Evolutionary conservation across 495 filamentous ascomycete genomes (phyloP).

Genomic region (Xeromyces bisporus): DNA sequence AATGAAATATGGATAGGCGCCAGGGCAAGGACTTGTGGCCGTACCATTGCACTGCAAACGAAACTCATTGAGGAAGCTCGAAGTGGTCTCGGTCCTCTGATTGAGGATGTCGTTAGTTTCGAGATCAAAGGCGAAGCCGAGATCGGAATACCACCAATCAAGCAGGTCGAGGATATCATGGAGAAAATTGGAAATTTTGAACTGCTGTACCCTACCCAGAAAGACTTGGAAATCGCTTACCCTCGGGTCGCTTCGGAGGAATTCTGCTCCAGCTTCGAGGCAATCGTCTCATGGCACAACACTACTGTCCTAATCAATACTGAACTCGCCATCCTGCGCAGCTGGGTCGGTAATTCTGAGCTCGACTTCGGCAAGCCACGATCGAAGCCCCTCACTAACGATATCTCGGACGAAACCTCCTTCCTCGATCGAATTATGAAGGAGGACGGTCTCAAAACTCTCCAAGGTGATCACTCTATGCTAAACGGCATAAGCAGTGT

Average conservation of each 20-base stretch:
- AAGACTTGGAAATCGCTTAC: constrained; percentile 52
- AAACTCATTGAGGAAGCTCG: constrained; percentile 71
- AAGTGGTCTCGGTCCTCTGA: constrained; percentile 43
- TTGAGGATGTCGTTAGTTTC: constrained; percentile 82
- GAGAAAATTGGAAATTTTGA: constrained; percentile 77
- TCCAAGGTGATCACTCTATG: constrained; percentile 72
- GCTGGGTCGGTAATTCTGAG: constrained; percentile 92
- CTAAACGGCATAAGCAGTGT: constrained; percentile 66
- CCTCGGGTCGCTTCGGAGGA: constrained; percentile 53
- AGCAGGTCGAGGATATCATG: constrained; percentile 81
- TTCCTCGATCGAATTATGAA: constrained; percentile 97
- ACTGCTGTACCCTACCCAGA: constrained; percentile 61
- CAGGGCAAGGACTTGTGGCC: constrained; percentile 61
- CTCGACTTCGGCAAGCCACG: constrained; percentile 66
- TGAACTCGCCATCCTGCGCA: constrained; percentile 73
- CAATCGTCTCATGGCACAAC: constrained; percentile 90
- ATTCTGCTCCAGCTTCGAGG: constrained; percentile 65
- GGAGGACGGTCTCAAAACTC: constrained; percentile 81
- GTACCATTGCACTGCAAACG: constrained; percentile 65
- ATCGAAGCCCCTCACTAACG: constrained; percentile 29
- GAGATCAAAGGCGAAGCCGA: constrained; percentile 87
- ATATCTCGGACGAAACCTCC: constrained; percentile 70
- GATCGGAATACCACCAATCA: constrained; percentile 66
- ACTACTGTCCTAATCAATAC: constrained; percentile 97
- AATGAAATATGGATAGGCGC: constrained; percentile 84